These are phyloP conservation scores for Podospora pseudopauciseta DNA, from an alignment of 495 filamentous ascomycete species.

Conservation along the genomic window DNA sequence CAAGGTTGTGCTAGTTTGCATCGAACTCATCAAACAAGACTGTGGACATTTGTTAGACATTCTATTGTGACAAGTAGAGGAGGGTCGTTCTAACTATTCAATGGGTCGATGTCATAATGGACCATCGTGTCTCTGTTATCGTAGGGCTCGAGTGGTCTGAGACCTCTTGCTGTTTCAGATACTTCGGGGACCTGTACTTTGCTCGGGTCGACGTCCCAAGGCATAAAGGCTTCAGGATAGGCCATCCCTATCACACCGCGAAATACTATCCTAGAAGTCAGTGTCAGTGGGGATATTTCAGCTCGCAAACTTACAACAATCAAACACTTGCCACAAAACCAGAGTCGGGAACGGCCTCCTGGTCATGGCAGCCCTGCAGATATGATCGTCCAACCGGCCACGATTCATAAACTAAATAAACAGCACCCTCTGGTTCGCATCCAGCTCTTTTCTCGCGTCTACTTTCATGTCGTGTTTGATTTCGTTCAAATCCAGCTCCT, in stretches of 20 bases:
- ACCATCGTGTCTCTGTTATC: neutral
- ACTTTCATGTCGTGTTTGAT: neutral
- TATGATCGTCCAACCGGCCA: slow-evolving; percentile 10
- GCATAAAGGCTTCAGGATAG: slow-evolving; percentile 13
- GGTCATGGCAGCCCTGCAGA: neutral
- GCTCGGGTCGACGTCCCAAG: neutral
- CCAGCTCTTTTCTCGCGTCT: neutral
- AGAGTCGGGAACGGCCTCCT: neutral
- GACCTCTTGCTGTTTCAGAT: slow-evolving; percentile 4
- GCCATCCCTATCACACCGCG: slow-evolving; percentile 16
- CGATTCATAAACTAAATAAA: slow-evolving; percentile 19
- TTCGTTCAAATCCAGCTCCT: neutral
- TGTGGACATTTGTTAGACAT: neutral
- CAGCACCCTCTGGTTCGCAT: slow-evolving; percentile 4
- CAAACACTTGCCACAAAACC: slow-evolving; percentile 18
- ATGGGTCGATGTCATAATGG: slow-evolving; percentile 16
- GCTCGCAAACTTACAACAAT: slow-evolving; percentile 14
- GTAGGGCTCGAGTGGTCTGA: neutral
- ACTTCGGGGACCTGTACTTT: slow-evolving; percentile 1
- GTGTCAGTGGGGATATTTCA: neutral
- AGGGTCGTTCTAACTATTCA: neutral
- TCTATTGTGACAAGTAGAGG: neutral
- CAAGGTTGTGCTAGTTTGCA: slow-evolving; percentile 1
- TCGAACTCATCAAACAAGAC: slow-evolving; percentile 15
- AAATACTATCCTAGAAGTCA: slow-evolving; percentile 9